Evolutionary conservation across 129 eudicot species (phyloP).

Genomic region (Flaveria brownii): DNA sequence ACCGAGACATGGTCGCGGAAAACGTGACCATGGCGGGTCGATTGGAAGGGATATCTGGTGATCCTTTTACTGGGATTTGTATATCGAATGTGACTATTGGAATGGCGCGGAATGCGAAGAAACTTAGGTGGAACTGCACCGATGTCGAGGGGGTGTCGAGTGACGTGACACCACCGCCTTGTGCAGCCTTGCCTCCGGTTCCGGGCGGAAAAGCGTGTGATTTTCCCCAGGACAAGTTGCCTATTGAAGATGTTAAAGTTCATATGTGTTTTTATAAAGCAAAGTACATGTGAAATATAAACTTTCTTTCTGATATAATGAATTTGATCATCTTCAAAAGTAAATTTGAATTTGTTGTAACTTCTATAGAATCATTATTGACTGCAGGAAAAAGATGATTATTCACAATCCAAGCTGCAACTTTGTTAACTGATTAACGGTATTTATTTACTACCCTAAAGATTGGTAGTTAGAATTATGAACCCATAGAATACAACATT

Average conservation of each 20-base stretch:
- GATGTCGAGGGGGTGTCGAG: slow-evolving; percentile 72
- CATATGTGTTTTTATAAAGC: slow-evolving; percentile 59
- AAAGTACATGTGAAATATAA: slow-evolving; percentile 34
- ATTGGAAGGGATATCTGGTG: slow-evolving; percentile 75
- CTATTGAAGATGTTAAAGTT: slow-evolving; percentile 57
- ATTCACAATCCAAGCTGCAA: no score
- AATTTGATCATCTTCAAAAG: background rate
- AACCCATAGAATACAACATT: no score
- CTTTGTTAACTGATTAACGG: no score
- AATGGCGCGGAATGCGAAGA: slow-evolving; percentile 60
- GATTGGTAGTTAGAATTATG: no score
- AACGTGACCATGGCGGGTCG: slow-evolving; percentile 84
- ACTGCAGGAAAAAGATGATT: no score
- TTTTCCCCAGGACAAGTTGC: slow-evolving; percentile 59
- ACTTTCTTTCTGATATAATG: slow-evolving; percentile 20
- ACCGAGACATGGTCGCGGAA: slow-evolving; percentile 69
- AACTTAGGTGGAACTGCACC: slow-evolving; percentile 75
- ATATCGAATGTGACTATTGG: slow-evolving; percentile 79
- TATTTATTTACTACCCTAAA: no score
- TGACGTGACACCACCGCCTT: slow-evolving; percentile 70
- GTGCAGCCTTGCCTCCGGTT: slow-evolving; percentile 50
- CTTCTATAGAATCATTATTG: background rate
- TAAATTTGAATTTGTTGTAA: background rate
- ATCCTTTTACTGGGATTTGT: slow-evolving; percentile 79
- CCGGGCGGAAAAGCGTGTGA: slow-evolving; percentile 51